Evolutionary conservation across 805 yeast genomes (phyloP).

Genomic region (Ogataea pilisensis): DNA sequence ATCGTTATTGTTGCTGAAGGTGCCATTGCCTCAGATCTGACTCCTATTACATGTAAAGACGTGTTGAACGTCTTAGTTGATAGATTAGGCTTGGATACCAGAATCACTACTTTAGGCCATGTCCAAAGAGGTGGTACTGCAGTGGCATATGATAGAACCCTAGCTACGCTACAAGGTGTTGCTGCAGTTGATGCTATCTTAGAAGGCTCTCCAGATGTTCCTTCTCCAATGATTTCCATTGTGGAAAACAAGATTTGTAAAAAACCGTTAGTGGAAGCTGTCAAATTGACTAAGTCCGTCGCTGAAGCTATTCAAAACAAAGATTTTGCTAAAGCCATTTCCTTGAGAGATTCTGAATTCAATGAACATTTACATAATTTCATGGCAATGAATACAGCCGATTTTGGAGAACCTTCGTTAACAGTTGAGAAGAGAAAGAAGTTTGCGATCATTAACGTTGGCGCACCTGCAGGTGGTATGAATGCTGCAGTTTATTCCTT

Average conservation of each 20-base stretch:
- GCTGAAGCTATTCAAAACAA: constrained; percentile 63
- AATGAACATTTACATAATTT: constrained; percentile 60
- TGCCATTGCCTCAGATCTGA: constrained; percentile 65
- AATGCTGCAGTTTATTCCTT: constrained; percentile 75
- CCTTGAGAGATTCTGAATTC: constrained; percentile 67
- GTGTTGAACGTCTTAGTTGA: constrained; percentile 63
- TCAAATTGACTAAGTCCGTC: constrained; percentile 63
- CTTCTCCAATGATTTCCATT: constrained; percentile 75
- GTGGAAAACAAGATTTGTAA: constrained; percentile 67
- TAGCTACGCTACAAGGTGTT: constrained; percentile 78
- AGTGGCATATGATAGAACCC: constrained; percentile 65
- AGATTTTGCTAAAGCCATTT: constrained; percentile 67
- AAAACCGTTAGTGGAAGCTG: constrained; percentile 69
- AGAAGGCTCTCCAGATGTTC: constrained; percentile 63
- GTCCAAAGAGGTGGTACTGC: constrained; percentile 85
- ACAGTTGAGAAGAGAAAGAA: constrained; percentile 51
- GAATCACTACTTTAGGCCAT: constrained; percentile 75
- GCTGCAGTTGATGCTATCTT: constrained; percentile 76
- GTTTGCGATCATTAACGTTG: constrained; percentile 70
- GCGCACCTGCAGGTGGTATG: constrained; percentile 79
- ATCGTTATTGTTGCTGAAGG: constrained; percentile 84
- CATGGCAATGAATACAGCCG: constrained; percentile 63
- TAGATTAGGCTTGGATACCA: constrained; percentile 63
- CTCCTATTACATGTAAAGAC: constrained; percentile 61
- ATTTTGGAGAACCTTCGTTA: constrained; percentile 58